Evolutionary conservation across 164 flowering plant species (phyloP).

Genomic region (Stephania yunnanensis): DNA sequence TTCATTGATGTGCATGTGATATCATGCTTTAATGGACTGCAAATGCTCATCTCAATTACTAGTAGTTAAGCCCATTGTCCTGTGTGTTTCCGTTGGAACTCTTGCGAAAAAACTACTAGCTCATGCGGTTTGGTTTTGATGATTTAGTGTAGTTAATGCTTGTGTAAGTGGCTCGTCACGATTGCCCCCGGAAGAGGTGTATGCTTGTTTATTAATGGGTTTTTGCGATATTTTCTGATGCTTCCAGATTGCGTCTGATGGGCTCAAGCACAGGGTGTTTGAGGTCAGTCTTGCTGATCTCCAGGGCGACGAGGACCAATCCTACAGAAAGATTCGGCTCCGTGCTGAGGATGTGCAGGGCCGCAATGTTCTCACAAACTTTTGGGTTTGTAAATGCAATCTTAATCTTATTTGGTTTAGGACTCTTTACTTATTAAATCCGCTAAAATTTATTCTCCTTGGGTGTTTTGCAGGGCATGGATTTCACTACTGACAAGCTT

Average conservation of each 20-base stretch:
- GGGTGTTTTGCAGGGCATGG: conserved; percentile 22
- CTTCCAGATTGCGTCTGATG: conserved; percentile 36
- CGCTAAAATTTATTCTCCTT: background rate
- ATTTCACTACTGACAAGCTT: conserved; percentile 36
- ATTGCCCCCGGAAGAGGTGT: background rate
- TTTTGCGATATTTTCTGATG: background rate
- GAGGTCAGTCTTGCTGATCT: conserved; percentile 35
- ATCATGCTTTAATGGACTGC: background rate
- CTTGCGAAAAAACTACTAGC: background rate
- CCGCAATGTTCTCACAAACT: conserved; percentile 35
- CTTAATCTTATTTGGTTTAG: background rate
- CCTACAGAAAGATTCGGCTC: conserved; percentile 33
- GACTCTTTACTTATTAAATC: conserved; percentile 2
- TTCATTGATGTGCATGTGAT: background rate
- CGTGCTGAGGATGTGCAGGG: conserved; percentile 39
- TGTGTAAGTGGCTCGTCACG: background rate
- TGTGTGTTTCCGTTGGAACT: background rate
- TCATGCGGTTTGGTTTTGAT: background rate
- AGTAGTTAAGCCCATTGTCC: background rate
- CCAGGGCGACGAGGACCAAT: conserved; percentile 34
- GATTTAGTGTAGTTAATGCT: background rate
- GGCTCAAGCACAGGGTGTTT: conserved; percentile 36
- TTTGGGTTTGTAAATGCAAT: conserved; percentile 18
- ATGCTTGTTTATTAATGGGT: background rate
- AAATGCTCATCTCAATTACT: background rate